Percentiles rank a stretch among this genome's conserved stretches.
These are phyloP conservation scores for Auriculariales sp. DNA, from an alignment of 768 basidiomycete species.

Conservation along the genomic window DNA sequence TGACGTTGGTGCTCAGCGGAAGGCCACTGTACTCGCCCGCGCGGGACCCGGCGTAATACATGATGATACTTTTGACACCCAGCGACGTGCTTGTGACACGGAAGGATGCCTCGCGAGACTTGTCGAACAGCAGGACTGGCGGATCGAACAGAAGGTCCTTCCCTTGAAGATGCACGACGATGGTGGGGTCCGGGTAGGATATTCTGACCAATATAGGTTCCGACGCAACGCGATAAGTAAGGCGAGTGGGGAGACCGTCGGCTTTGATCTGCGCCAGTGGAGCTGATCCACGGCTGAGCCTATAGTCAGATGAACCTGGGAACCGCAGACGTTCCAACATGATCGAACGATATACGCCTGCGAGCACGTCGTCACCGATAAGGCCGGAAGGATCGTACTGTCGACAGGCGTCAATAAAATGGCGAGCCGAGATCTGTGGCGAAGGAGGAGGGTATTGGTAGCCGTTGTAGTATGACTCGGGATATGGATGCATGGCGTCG, in stretches of 20 bases:
- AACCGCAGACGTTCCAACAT: conserved; percentile 18
- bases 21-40: conserved; percentile 72
- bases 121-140: conserved; percentile 61
- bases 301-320: too few species aligned
- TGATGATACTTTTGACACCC: conserved; percentile 68
- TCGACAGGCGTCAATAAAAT: conserved; percentile 76
- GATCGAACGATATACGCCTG: conserved; percentile 68
- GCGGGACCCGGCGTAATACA: conserved; percentile 73
- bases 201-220: conserved; percentile 79
- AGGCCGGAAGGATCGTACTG: conserved; percentile 55
- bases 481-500: conserved; percentile 68
- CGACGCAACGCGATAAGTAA: conserved; percentile 81
- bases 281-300: too few species aligned
- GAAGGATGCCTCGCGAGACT: conserved; percentile 74
- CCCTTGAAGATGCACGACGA: conserved; percentile 73
- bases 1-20: conserved; percentile 60
- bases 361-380: conserved; percentile 61
- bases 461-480: conserved; percentile 13
- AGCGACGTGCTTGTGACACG: conserved; percentile 76
- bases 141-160: conserved; percentile 86
- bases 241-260: conserved; percentile 53
- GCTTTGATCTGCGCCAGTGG: conserved; percentile 27
- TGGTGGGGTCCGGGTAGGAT: conserved; percentile 67
- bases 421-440: conserved; percentile 51
- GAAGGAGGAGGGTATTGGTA: conserved; percentile 41